Evolutionary conservation across 495 filamentous ascomycete genomes (phyloP), one percentile per base, ranked within the genome.

Genomic region (Aspergillus wentii): DNA sequence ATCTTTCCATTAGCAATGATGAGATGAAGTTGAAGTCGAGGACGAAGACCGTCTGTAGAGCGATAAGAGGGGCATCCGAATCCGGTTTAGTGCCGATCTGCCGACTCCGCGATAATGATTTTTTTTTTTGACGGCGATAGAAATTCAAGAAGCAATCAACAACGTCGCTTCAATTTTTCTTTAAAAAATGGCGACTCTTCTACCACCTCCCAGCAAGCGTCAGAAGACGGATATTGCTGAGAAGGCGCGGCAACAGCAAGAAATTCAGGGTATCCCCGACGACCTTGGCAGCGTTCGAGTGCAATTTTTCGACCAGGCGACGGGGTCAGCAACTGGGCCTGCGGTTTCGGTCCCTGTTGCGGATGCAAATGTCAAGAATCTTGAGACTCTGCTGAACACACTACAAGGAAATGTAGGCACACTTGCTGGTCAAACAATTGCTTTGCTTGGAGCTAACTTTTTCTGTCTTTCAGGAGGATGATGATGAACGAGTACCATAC

Each of bases 171-270:
- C 26, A n/a, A n/a, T n/a, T n/a, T n/a, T n/a, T n/a, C n/a, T n/a
- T n/a, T n/a, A 5, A 41, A 60, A 30, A 26, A 98, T 99, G 94
- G 80, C 94, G 25, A 99, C 92, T 3, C 63, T 92, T 13, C 58
- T 82, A 20, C 94, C 94, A 11, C 94, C 90, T 15, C 94, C 92
- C 27, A 88, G 82, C 35, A 99, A 97, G 66, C 80, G 89, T 32
- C 87, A 94, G 50, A 84, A 82, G 62, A 77, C 79, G 26, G 89
- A 82, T 30, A 75, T 75, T 33, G 72, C 83, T 15, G 85, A 91
- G 44, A 81, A 79, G 55, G 75, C 83, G 11, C 64, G 74, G 41
- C 70, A 79, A 30, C 88, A 95, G 46, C 83, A 94, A 59, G 80
- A 90, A 61, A 75, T 91, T 40, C 61, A 83, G 5, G 70, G 76